Base-by-base conservation (phyloP, 495 filamentous ascomycete species). In the Clavariopsis aquatica region DNA sequence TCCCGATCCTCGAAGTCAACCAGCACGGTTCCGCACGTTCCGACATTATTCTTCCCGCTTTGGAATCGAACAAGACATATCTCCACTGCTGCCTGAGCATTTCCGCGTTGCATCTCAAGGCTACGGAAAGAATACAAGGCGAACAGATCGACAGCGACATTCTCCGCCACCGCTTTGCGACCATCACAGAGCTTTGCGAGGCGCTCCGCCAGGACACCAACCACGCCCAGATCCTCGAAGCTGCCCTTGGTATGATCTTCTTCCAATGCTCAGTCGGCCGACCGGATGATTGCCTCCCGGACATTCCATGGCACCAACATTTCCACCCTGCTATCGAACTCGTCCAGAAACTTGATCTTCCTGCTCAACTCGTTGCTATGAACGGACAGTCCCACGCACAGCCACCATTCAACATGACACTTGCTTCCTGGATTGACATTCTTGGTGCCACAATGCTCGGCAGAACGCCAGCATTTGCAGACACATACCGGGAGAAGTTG, bases 371-470 rank as follows among this genome's bases (percentile, higher is more conserved):
- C 23, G 80, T 87, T 49, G 83, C 87, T 55, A 76, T 83, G 36
- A 75, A 78, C 61, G 75, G 70, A 22, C 81, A 81, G 60, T 77
- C 78, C 2, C 79, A 86, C 70, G 70, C 82, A 29, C 83, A 86
- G n/a, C 84, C 89, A 9, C 87, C 91, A 20, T 96, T 97, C 83
- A 96, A 92, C 79, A 97, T 96, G 93, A 91, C 90, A 0, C 78
- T 98, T 56, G 88, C 93, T 1, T 81, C 93, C 24, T 98, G 94
- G 94, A 96, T 98, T 69, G 94, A 98, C 73, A 97, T 98, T 65
- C 83, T 98, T 22, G 94, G 94, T 19, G 85, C 93, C 0, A 96
- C 93, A 1, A 96, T 98, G 89, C 80, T 91, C 36, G 92, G 92
- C 19, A 83, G 85, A 31, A 87, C 91, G 0, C 94, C 94, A 1